Evolutionary conservation across 2,329 filamentous ascomycete species (phyloP).

Genomic region (Exophiala sideris): DNA sequence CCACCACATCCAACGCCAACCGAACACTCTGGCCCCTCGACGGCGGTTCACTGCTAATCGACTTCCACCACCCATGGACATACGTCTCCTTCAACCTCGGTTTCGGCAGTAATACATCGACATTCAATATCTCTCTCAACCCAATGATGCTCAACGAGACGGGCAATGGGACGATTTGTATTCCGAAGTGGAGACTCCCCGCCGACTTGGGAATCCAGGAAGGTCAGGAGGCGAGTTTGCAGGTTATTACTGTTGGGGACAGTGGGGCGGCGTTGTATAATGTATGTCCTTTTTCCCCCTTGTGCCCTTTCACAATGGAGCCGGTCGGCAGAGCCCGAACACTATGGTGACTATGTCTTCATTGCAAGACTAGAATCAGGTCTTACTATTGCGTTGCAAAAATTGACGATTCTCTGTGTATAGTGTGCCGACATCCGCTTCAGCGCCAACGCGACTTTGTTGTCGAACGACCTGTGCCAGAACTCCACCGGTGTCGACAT

Average conservation of each 20-base stretch:
- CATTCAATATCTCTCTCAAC: constrained; percentile 47
- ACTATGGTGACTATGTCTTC: neutral
- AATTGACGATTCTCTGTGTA: neutral
- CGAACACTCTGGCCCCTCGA: constrained; percentile 47
- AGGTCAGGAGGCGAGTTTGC: constrained; percentile 42
- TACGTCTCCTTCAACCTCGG: constrained; percentile 49
- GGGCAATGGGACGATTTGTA: constrained; percentile 45
- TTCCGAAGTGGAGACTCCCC: constrained; percentile 37
- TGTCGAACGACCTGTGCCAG: constrained; percentile 36
- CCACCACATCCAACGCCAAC: constrained; percentile 32
- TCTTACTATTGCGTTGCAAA: no score
- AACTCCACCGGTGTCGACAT: constrained; percentile 42
- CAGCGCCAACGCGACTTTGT: constrained; percentile 36
- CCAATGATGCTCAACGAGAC: constrained; percentile 46
- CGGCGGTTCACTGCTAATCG: constrained; percentile 43
- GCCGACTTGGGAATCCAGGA: constrained; percentile 30
- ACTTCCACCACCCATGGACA: constrained; percentile 41
- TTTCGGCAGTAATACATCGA: constrained; percentile 37
- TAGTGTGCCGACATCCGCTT: constrained; percentile 47
- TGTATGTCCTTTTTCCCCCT: constrained; percentile 34
- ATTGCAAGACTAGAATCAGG: no score
- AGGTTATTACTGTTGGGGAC: constrained; percentile 44
- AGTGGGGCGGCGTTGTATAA: constrained; percentile 46
- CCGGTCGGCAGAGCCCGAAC: neutral
- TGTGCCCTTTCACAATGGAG: neutral